Evolutionary conservation across 2,329 filamentous ascomycete species (phyloP), one percentile per base, ranked within the genome.

Genomic region (Thelonectria blattea): DNA sequence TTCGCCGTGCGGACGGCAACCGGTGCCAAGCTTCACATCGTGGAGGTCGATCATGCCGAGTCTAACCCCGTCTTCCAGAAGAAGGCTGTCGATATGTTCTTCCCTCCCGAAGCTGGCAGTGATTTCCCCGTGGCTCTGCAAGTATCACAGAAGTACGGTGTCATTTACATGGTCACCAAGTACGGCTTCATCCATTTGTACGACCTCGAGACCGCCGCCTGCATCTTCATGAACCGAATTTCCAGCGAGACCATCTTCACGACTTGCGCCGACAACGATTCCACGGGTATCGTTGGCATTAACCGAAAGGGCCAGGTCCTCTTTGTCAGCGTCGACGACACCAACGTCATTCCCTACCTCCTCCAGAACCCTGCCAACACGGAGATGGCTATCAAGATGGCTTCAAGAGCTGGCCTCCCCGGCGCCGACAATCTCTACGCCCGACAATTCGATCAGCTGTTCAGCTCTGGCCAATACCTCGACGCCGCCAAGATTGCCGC

Each of bases 171-270:
- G 72, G 92, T 99, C 64, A 99, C 95, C 58, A 99, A 99, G 78
- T 99, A 97, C 73, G 95, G 95, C 54, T 99, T 98, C 80, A 98
- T 99, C 71, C 95, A 99, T 79, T 86, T 99, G 22, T 98, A 99
- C 80, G 96, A 99, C 73, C 87, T 99, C 58, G 96, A 99, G 82
- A 95, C 91, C 8, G 96, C 92, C 60, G 91, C 91, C 12, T 96
- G 92, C 76, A 95, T 99, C 75, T 99, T 97, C 86, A 96, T 99
- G 93, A 99, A 99, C 84, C 91, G 96, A 71, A 99, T 99, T 73
- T 99, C 95, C 34, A 97, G 93, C 82, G 95, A 99, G 75, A 99
- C 95, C 24, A 98, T 99, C 75, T 99, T 99, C 81, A 96, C 94
- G 24, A 97, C 93, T 18, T 90, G 92, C 48, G 81, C 89, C 37